phyloP scores from a whole-genome alignment of 1,284 basidiomycete genomes.

The Hortiboletus rubellus region DNA sequence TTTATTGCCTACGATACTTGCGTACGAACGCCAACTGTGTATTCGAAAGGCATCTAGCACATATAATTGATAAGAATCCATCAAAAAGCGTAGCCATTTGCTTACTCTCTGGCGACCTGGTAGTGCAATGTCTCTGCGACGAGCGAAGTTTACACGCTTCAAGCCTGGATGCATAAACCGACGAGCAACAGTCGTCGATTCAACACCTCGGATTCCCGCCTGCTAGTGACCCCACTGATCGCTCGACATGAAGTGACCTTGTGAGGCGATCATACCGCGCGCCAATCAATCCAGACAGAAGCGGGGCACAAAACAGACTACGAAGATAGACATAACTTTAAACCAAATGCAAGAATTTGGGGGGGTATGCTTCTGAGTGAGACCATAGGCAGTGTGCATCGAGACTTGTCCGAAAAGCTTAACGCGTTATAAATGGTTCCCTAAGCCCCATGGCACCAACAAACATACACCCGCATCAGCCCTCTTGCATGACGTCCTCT shows the following conservation, averaged over 20 bases:
- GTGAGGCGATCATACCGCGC: too few species aligned
- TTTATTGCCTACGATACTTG: neutral
- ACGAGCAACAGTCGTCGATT: neutral
- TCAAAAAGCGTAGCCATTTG: neutral
- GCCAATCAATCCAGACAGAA: neutral
- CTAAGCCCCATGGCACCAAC: neutral
- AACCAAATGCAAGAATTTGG: too few species aligned
- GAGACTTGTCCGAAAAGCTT: neutral
- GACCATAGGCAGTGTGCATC: too few species aligned
- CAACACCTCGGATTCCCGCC: neutral
- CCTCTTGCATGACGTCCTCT: slow-evolving; percentile 28
- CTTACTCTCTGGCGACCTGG: neutral
- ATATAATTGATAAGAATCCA: neutral
- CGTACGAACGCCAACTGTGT: neutral
- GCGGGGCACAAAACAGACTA: neutral
- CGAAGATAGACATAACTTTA: too few species aligned
- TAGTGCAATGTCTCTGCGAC: neutral
- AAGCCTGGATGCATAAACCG: neutral
- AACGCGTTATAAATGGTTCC: neutral
- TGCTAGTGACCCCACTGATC: too few species aligned
- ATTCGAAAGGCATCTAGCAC: neutral
- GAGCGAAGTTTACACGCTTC: neutral
- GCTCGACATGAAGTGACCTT: too few species aligned
- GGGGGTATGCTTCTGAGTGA: too few species aligned
- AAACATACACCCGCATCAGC: slow-evolving; percentile 12